Percentiles rank a stretch among this genome's conserved stretches.
Conservation (phyloP, 768 basidiomycete species). For the Holtermannia corniformis region DNA sequence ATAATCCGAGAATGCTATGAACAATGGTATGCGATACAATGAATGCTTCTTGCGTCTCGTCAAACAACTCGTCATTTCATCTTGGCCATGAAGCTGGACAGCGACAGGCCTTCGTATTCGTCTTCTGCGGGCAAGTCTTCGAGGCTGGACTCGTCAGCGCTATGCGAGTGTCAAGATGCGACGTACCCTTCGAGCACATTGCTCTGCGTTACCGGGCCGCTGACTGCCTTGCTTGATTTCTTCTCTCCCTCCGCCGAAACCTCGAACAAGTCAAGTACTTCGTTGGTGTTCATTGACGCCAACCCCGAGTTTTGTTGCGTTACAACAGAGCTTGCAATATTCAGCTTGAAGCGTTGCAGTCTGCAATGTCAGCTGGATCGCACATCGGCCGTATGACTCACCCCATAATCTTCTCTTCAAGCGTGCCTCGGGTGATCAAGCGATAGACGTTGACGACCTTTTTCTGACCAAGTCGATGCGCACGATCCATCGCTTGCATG, state of each 20-base stretch:
- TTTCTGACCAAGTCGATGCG: constrained; percentile 96
- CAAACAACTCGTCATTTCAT: constrained; percentile 17
- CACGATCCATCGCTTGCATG: constrained; percentile 97
- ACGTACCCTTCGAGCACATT: constrained; percentile 64
- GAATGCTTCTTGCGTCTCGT: neutral
- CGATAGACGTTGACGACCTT: constrained; percentile 98
- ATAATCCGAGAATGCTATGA: neutral
- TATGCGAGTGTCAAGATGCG: neutral
- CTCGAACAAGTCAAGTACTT: constrained; percentile 85
- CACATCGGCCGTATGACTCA: constrained; percentile 44
- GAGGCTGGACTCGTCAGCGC: constrained; percentile 41
- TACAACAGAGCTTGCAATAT: constrained; percentile 92
- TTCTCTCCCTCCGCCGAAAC: constrained; percentile 57
- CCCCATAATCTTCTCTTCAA: constrained; percentile 99
- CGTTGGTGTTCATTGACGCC: constrained; percentile 91
- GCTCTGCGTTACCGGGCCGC: constrained; percentile 62
- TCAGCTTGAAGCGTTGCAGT: constrained; percentile 95
- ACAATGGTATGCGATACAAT: neutral
- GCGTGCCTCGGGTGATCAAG: constrained; percentile 86
- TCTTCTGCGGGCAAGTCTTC: constrained; percentile 87
- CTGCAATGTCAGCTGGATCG: constrained; percentile 51
- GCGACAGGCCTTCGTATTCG: constrained; percentile 79
- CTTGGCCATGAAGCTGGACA: constrained; percentile 67
- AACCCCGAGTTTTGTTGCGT: constrained; percentile 95
- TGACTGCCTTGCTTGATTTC: constrained; percentile 34